phyloP scores from a whole-genome alignment of 1,284 basidiomycete genomes.

The Apiotrichum montevideense region DNA sequence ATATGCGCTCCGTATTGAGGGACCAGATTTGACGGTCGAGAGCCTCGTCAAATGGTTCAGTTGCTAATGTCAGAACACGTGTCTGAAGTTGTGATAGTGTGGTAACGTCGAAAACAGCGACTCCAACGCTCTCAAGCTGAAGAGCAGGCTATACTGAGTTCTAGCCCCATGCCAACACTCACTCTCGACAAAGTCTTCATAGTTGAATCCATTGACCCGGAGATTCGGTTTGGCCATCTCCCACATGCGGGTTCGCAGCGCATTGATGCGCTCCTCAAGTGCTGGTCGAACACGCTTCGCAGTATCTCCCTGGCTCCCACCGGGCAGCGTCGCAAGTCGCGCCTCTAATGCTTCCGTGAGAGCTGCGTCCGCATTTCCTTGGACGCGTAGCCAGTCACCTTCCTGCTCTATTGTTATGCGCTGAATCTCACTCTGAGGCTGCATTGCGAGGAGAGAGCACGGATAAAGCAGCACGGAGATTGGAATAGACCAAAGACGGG shows the following conservation, averaged over 20 bases:
- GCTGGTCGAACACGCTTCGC: slow-evolving; percentile 29
- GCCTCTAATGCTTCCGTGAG: slow-evolving; percentile 28
- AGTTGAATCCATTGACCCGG: slow-evolving; percentile 69
- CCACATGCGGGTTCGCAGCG: slow-evolving; percentile 45
- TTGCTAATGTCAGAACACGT: slow-evolving; percentile 49
- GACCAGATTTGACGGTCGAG: slow-evolving; percentile 68
- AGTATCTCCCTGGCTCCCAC: slow-evolving; percentile 29
- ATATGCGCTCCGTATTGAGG: slow-evolving; percentile 59
- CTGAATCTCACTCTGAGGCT: background rate
- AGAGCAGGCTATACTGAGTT: too few relatives aligned
- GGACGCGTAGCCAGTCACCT: slow-evolving; percentile 38
- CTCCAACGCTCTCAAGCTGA: too few relatives aligned
- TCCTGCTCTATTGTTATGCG: slow-evolving; percentile 37
- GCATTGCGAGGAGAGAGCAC: slow-evolving; percentile 10
- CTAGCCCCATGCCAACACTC: slow-evolving; percentile 3
- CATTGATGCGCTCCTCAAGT: slow-evolving; percentile 33
- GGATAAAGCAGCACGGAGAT: too few relatives aligned
- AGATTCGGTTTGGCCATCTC: slow-evolving; percentile 62
- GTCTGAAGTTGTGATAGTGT: too few relatives aligned
- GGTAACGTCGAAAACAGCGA: too few relatives aligned
- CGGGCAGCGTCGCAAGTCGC: slow-evolving; percentile 33
- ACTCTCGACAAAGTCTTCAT: slow-evolving; percentile 58
- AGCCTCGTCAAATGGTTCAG: slow-evolving; percentile 71
- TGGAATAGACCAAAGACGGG: too few relatives aligned
- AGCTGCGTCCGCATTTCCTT: slow-evolving; percentile 27